Percentiles rank a stretch among this genome's conserved stretches.
phyloP scores from a whole-genome alignment of 2,329 filamentous ascomycete genomes.

The Trichothecium sympodiale region DNA sequence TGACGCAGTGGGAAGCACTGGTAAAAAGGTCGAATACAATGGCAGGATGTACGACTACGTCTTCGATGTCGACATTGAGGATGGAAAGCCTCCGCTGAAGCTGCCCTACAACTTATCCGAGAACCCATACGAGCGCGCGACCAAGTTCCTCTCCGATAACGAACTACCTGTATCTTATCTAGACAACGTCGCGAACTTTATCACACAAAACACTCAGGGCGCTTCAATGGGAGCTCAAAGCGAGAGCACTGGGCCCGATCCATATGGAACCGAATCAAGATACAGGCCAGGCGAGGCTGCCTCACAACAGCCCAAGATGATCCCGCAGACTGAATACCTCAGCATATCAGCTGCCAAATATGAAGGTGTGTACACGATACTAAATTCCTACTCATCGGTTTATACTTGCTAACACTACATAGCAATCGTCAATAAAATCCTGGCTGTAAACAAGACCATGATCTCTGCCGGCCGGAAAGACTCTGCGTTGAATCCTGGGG shows the following conservation, averaged over 20 bases:
- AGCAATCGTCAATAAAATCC: conserved; percentile 66
- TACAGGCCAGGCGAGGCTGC: conserved; percentile 56
- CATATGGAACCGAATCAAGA: conserved; percentile 66
- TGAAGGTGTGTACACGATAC: conserved; percentile 28
- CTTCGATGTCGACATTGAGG: conserved; percentile 92
- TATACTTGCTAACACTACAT: conserved; percentile 13
- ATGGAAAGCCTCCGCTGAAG: conserved; percentile 84
- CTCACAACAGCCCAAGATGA: conserved; percentile 40
- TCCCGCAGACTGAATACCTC: conserved; percentile 74
- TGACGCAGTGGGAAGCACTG: conserved; percentile 73
- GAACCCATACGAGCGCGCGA: conserved; percentile 85
- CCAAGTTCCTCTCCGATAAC: conserved; percentile 82
- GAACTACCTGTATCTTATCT: conserved; percentile 79
- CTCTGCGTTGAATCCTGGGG: conserved; percentile 59
- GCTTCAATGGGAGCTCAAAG: conserved; percentile 62
- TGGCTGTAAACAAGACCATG: conserved; percentile 63
- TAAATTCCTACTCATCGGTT: background rate
- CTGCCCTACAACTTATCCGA: conserved; percentile 89
- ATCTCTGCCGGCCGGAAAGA: conserved; percentile 62
- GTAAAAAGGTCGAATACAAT: conserved; percentile 63
- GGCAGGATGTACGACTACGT: conserved; percentile 93
- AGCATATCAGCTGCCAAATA: conserved; percentile 65
- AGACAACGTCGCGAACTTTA: conserved; percentile 88
- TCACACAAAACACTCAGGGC: conserved; percentile 79
- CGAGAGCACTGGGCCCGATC: conserved; percentile 47